phyloP scores from a whole-genome alignment of 345 rosid species.

The Trapa bicornis region DNA sequence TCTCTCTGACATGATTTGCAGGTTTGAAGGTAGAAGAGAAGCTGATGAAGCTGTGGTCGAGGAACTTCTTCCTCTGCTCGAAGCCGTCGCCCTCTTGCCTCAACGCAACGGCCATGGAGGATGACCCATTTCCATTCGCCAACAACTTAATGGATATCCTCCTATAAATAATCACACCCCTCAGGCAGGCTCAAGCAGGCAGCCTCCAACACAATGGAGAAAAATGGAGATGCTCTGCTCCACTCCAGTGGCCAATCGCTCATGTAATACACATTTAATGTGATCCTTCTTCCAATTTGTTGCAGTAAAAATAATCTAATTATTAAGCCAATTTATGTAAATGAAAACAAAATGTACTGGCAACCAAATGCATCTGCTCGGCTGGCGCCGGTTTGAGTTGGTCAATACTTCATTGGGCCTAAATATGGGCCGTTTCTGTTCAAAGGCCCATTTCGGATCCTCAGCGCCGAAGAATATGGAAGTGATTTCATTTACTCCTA shows the following conservation, averaged over 20 bases:
- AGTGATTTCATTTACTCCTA: not conserved
- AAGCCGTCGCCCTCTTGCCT: conserved; percentile 19
- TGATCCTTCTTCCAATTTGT: no score
- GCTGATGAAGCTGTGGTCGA: conserved; percentile 38
- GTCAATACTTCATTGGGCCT: no score
- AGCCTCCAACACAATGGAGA: not conserved
- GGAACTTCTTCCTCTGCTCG: conserved; percentile 45
- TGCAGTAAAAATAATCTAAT: no score
- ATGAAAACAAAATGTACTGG: no score
- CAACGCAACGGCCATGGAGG: conserved; percentile 6
- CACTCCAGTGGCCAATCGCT: no score
- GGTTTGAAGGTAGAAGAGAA: conserved; percentile 37
- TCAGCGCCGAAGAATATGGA: not conserved
- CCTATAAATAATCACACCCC: conserved; percentile 15
- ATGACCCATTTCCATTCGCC: not conserved
- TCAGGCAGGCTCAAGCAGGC: not conserved
- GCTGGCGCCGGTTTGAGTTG: no score
- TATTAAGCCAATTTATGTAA: no score
- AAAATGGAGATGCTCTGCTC: no score
- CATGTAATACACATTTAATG: no score
- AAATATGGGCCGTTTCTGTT: not conserved
- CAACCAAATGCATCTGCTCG: not conserved
- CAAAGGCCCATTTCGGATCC: not conserved
- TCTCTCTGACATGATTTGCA: conserved; percentile 6
- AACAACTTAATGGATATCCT: conserved; percentile 28